Evolutionary conservation across 2,329 filamentous ascomycete genomes (phyloP), one percentile per base, ranked within the genome.

Genomic region (Atkinsonella hypoxylon): DNA sequence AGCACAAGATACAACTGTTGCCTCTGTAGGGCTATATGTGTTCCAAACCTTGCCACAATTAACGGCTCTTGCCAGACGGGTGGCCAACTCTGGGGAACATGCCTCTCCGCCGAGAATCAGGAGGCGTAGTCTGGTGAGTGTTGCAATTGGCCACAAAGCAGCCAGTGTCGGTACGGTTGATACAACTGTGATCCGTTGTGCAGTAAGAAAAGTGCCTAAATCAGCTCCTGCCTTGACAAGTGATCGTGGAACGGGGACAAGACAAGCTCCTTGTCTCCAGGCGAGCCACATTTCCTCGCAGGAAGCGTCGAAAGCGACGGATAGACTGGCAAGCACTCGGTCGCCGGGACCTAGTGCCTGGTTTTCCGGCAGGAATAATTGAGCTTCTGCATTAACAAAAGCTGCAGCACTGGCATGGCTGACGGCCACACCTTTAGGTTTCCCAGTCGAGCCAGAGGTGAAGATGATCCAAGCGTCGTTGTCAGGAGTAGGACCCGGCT

Each of bases 381-480:
- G 32, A 26, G 57, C n/a, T 49, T 59, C 56, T 47, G 56, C 56
- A 39, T 57, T 54, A 44, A 58, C 55, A 49, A 60, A 59, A 34
- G 56, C 56, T 12, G 56, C 54, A 1, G 56, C 56, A 22, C 57
- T 58, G 17, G 54, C 50, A 36, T 60, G 56, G 9, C 51, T 56
- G 26, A 59, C 53, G 1, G 57, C 49, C 13, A 56, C 57, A 15
- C 58, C 58, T 30, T 60, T 60, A 2, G 58, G 57, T 51, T 56
- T 56, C 2, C 55, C 56, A 2, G 55, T 57, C 17, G 49, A 53
- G 9, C 55, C 56, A 12, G 56, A 57, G 2, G 58, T 60, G 42
- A 56, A 58, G 20, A 60, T 59, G 39, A 59, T 54, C 56, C 56
- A 57, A 11, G 56, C 56, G 36, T 57, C 56, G 34, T 56, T 26